Percentiles rank a stretch among this genome's conserved stretches.
Conservation (phyloP, 768 basidiomycete species). For the Mycena metata region DNA sequence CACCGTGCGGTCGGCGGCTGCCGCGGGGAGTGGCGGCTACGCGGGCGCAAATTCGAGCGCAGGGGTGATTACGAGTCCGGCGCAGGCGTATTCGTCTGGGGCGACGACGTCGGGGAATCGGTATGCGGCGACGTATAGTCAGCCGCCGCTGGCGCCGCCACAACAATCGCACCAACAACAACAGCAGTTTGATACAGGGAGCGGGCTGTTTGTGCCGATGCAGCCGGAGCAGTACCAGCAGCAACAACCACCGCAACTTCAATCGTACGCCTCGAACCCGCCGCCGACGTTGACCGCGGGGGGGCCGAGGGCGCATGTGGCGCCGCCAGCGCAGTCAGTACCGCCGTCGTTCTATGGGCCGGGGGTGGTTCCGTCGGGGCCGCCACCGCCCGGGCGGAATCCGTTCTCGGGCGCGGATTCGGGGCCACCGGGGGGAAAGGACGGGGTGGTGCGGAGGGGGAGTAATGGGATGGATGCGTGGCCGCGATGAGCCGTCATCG, state of each 20-base stretch:
- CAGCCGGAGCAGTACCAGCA: constrained; percentile 83
- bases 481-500: constrained; percentile 68
- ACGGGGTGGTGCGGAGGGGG: constrained; percentile 61
- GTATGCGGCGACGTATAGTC: constrained; percentile 69
- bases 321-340: constrained; percentile 64
- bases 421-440: constrained; percentile 58
- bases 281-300: constrained; percentile 45
- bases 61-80: constrained; percentile 75
- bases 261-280: constrained; percentile 61
- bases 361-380: constrained; percentile 67
- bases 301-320: constrained; percentile 58
- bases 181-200: constrained; percentile 69
- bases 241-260: no score
- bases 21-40: constrained; percentile 24
- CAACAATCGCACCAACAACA: constrained; percentile 50
- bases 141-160: constrained; percentile 53
- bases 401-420: constrained; percentile 55
- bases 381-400: constrained; percentile 51
- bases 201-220: constrained; percentile 82
- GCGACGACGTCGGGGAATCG: constrained; percentile 69
- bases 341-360: constrained; percentile 80
- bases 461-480: constrained; percentile 78
- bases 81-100: constrained; percentile 75
- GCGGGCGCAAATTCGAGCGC: constrained; percentile 41
- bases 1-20: constrained; percentile 76